A percentile compares a stretch with the other conserved stretches of the same genome.
These are phyloP conservation scores for Lasiodiplodia citricola DNA, from an alignment of 2,329 filamentous ascomycete genomes.

Conservation along the genomic window DNA sequence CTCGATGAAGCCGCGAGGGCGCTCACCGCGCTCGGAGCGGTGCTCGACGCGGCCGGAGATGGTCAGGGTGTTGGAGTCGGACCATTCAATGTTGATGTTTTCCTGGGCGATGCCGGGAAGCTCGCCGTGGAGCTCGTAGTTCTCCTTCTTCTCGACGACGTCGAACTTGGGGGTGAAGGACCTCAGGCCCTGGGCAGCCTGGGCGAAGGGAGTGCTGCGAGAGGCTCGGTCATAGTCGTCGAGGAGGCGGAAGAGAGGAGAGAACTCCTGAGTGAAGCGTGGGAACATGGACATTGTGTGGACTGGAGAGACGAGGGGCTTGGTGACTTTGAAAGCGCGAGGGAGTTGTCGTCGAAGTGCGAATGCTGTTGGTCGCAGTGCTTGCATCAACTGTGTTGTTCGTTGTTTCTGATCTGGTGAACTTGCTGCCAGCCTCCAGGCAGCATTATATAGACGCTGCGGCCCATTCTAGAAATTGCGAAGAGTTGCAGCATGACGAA, in stretches of 20 bases:
- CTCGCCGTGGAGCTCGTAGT: constrained; percentile 81
- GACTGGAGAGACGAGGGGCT: constrained; percentile 32
- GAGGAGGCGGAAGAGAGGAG: constrained; percentile 54
- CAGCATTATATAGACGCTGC: constrained; percentile 37
- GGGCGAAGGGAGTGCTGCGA: constrained; percentile 36
- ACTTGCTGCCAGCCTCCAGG: neutral
- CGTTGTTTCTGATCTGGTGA: constrained; percentile 35
- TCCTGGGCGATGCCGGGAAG: constrained; percentile 77
- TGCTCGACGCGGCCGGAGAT: constrained; percentile 74
- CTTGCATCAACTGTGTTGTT: constrained; percentile 41
- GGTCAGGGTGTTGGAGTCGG: constrained; percentile 73
- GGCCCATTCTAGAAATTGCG: constrained; percentile 38
- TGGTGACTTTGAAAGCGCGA: constrained; percentile 39
- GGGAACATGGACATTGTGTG: constrained; percentile 49
- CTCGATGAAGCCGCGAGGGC: constrained; percentile 57
- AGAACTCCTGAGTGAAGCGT: constrained; percentile 47
- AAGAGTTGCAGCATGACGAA: constrained; percentile 5
- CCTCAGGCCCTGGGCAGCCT: constrained; percentile 43
- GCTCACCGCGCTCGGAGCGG: constrained; percentile 61
- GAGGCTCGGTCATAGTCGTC: constrained; percentile 51
- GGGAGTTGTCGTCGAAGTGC: constrained; percentile 36
- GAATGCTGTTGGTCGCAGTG: constrained; percentile 38
- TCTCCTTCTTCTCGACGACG: constrained; percentile 69
- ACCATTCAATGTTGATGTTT: constrained; percentile 78
- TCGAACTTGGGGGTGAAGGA: constrained; percentile 80